Evolutionary conservation across 2,329 filamentous ascomycete genomes (phyloP), one percentile per base, ranked within the genome.

Genomic region (Lachnellula occidentalis): DNA sequence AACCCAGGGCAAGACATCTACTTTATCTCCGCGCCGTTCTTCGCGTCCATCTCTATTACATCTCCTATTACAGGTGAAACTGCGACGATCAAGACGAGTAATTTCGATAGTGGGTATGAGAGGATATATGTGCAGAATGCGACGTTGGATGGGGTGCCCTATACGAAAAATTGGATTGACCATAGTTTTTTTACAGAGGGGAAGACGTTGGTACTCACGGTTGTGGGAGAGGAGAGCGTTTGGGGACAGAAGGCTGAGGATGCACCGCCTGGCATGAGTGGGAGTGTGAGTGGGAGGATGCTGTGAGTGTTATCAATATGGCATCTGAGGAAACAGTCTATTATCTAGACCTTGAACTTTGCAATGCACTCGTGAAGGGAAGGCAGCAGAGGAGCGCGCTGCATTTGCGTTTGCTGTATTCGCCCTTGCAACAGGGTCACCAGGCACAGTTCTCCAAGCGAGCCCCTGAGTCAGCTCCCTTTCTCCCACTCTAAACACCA

Each of bases 1-100:
- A 86, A 87, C 50, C 78, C 84, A 0, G 85, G 85, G 0, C 85
- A 88, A 63, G 73, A 87, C 58, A 83, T 88, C 0, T 88, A 88
- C 58, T 76, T 89, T 21, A 85, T 89, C 58, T 86, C 73, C 1
- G 79, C 85, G 0, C 86, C 86, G 0, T 89, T 80, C 62, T 89
- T 89, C 61, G 73, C 79, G 62, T 73, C 74, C 37, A 74, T 87
- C 1, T 78, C 76, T 36, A 75, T 88, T 53, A 81, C 72, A 5
- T 79, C 80, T 48, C 76, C 76, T 0, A 63, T 79, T 4, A 87
- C 82, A 0, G 77, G 79, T 2, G 82, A 80, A 48, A 81, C 78
- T 2, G 83, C 85, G 0, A 81, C 73, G 0, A 75, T 88, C 4
- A 72, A 76, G 17, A 84, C 79, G 50, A 59, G 81, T 41, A 84